Evolutionary conservation across 225 moss, liverwort and hornwort genomes (phyloP).

Genomic region (Polytrichum commune): DNA sequence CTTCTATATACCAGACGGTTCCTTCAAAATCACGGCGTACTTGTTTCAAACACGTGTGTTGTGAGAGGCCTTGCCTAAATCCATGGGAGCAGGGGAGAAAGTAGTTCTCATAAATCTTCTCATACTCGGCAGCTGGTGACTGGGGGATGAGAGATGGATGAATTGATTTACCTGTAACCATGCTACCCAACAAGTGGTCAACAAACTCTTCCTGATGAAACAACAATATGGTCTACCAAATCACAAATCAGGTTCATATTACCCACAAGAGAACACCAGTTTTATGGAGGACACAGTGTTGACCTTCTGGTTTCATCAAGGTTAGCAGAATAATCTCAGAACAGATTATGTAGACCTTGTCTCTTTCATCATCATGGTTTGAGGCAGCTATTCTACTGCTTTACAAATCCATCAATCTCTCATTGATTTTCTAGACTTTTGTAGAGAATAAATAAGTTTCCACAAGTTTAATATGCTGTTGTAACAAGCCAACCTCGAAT

Average conservation of each 20-base stretch:
- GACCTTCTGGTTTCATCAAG: not conserved
- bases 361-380: not conserved
- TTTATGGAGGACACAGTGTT: not conserved
- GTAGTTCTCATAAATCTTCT: conserved; percentile 36
- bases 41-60: conserved; percentile 56
- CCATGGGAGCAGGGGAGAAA: conserved; percentile 58
- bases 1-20: conserved; percentile 52
- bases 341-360: not conserved
- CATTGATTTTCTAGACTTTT: not conserved
- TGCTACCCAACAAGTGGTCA: conserved; percentile 6
- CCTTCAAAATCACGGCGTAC: conserved; percentile 56
- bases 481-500: conserved; percentile 40
- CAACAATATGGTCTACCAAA: not conserved
- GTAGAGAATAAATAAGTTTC: not conserved
- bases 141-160: conserved; percentile 43
- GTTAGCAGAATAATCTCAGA: too few relatives aligned
- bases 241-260: not conserved
- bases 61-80: conserved; percentile 40
- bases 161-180: conserved; percentile 38
- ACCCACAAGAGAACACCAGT: not conserved
- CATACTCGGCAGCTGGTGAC: conserved; percentile 50
- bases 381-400: too few relatives aligned
- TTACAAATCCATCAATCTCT: not conserved
- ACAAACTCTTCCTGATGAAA: not conserved
- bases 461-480: too few relatives aligned